Evolutionary conservation across 2,329 filamentous ascomycete species (phyloP), one percentile per base, ranked within the genome.

Genomic region (Cordyceps cateniannulata): DNA sequence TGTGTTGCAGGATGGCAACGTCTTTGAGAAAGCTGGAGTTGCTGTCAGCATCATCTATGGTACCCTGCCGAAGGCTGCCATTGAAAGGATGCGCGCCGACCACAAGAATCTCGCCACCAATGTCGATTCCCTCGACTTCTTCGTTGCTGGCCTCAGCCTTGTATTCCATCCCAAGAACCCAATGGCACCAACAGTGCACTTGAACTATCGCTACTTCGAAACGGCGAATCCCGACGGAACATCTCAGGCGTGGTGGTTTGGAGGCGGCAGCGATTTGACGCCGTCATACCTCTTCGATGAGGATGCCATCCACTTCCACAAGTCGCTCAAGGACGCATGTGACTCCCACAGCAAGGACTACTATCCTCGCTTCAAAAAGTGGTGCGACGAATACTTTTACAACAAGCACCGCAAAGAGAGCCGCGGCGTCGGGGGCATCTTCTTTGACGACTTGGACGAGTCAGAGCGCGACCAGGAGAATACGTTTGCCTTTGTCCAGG

Each of bases 171-270:
- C 95, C 2, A 83, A 85, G 68, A 99, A 99, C 76, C 95, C 95
- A 52, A 96, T 96, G 88, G 93, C 93, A 8, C 95, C 95, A 0
- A 99, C 95, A 0, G 95, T 99, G 20, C 95, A 99, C 74, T 82
- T 99, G 67, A 99, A 99, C 80, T 98, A 98, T 80, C 87, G 95
- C 61, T 99, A 99, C 77, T 99, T 99, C 71, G 95, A 99, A 79
- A 99, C 95, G 1, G 89, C 90, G 63, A 89, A 93, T 68, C 84
- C 89, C 9, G 88, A 93, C 68, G 91, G 90, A 48, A 89, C 81
- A 66, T 87, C 81, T 57, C 91, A 93, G 65, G 89, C 92, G 8
- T 99, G 95, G 93, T 99, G 95, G 95, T 99, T 96, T 69, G 95
- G 95, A 65, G 95, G 95, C 55, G 95, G 95, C 61, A 93, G 91